Evolutionary conservation across 2,329 filamentous ascomycete genomes (phyloP).

Genomic region (Hortaea sp.): DNA sequence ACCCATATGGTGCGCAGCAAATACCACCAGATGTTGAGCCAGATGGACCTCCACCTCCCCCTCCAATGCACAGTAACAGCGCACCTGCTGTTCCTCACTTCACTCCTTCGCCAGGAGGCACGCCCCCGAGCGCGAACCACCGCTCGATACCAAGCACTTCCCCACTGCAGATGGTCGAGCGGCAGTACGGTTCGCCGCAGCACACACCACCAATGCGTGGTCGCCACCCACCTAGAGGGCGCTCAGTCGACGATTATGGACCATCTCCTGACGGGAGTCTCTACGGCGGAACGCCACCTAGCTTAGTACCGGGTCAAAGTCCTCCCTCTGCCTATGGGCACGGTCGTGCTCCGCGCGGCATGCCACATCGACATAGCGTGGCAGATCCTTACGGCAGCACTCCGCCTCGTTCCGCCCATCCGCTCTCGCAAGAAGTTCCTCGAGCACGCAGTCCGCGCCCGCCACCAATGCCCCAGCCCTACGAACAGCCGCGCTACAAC

Average conservation of each 20-base stretch:
- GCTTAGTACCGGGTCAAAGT: conserved; percentile 14
- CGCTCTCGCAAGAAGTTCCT: conserved; percentile 25
- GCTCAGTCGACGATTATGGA: conserved; percentile 21
- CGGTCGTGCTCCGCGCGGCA: conserved; percentile 12
- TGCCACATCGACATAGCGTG: conserved; percentile 22
- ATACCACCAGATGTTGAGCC: conserved; percentile 14
- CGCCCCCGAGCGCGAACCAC: conserved; percentile 15
- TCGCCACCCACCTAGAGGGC: conserved; percentile 13
- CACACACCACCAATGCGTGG: conserved; percentile 11
- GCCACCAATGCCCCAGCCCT: background rate
- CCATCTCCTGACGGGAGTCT: conserved; percentile 19
- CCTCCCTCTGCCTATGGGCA: conserved; percentile 14
- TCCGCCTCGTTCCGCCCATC: conserved; percentile 22
- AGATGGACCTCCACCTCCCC: conserved; percentile 23
- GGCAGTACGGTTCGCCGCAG: conserved; percentile 15
- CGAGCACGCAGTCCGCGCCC: conserved; percentile 22
- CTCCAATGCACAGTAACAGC: conserved; percentile 27
- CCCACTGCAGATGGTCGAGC: conserved; percentile 22
- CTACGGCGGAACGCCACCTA: conserved; percentile 17
- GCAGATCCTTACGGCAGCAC: conserved; percentile 22
- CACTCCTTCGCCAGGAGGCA: conserved; percentile 10
- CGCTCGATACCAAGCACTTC: conserved; percentile 19
- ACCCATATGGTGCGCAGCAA: conserved; percentile 9
- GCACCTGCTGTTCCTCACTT: conserved; percentile 22
- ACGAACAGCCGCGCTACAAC: conserved; percentile 4